These are phyloP conservation scores for Streptanthus diversifolius DNA, from an alignment of 345 rosid genomes.

Conservation along the genomic window DNA sequence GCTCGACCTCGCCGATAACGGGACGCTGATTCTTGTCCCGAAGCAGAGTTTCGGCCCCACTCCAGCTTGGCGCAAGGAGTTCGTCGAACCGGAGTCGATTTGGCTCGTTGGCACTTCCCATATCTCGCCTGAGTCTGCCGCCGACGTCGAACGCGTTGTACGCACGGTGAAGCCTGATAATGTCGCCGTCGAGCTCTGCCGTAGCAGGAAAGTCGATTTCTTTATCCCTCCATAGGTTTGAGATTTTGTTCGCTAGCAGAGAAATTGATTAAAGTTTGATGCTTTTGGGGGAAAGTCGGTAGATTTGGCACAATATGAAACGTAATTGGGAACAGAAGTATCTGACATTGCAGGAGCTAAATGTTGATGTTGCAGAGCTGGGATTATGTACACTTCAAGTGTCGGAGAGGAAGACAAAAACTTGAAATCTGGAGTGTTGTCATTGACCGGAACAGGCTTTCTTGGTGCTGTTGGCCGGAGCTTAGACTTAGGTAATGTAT, in stretches of 20 bases:
- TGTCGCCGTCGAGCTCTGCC: slow-evolving; percentile 89
- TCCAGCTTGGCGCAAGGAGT: slow-evolving; percentile 73
- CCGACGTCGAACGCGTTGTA: slow-evolving; percentile 66
- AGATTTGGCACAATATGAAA: not conserved
- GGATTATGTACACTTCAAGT: slow-evolving; percentile 72
- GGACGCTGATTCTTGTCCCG: slow-evolving; percentile 53
- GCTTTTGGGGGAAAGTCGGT: not conserved
- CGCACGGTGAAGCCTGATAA: slow-evolving; percentile 65
- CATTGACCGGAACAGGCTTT: slow-evolving; percentile 78
- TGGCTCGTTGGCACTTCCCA: slow-evolving; percentile 79
- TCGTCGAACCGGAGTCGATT: slow-evolving; percentile 70
- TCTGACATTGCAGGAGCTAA: slow-evolving; percentile 48
- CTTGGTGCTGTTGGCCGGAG: slow-evolving; percentile 83
- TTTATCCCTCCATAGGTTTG: not conserved
- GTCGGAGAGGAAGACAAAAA: slow-evolving; percentile 45
- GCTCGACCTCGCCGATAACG: slow-evolving; percentile 60
- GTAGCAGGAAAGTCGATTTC: slow-evolving; percentile 68
- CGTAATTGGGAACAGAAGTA: no score
- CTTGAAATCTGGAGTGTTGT: slow-evolving; percentile 52
- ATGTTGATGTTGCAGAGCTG: slow-evolving; percentile 67
- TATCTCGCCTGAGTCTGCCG: slow-evolving; percentile 57
- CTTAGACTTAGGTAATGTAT: slow-evolving; percentile 62
- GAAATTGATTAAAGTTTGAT: not conserved
- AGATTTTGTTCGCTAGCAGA: not conserved
- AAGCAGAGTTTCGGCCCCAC: slow-evolving; percentile 66